A percentile compares a stretch with the other conserved stretches of the same genome.
These are phyloP conservation scores for Trametes sp. DNA, from an alignment of 1,284 basidiomycete genomes.

Conservation along the genomic window DNA sequence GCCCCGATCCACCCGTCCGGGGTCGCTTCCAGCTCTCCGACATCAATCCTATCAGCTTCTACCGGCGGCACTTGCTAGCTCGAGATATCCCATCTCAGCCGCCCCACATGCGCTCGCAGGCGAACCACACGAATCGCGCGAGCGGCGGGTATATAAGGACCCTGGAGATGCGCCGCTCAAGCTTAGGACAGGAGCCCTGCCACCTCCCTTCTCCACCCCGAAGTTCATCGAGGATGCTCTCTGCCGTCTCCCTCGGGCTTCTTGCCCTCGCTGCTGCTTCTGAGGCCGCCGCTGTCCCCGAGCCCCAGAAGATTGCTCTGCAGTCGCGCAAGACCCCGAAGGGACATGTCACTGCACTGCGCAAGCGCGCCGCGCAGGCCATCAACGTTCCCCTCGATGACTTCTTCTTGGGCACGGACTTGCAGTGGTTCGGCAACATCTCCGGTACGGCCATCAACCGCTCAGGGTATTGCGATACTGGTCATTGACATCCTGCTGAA, in stretches of 20 bases:
- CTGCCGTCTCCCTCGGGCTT: constrained; percentile 22
- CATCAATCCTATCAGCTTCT: constrained; percentile 7
- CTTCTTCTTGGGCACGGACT: constrained; percentile 61
- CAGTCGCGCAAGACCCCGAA: constrained; percentile 43
- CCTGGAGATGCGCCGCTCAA: not conserved
- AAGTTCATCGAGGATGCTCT: constrained; percentile 18
- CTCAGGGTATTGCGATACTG: not conserved
- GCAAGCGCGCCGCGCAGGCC: constrained; percentile 24
- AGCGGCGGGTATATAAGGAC: not conserved
- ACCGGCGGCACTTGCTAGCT: not conserved
- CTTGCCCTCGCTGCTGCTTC: constrained; percentile 23
- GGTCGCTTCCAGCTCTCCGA: not conserved
- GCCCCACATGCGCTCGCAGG: not conserved
- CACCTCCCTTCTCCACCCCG: not conserved
- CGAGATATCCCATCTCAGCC: not conserved
- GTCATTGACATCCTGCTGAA: not conserved
- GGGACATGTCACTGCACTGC: constrained; percentile 25
- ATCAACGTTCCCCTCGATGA: constrained; percentile 54
- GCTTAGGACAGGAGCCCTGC: constrained; percentile 4
- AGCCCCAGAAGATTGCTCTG: constrained; percentile 42
- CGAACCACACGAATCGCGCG: not conserved
- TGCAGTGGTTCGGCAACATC: constrained; percentile 65
- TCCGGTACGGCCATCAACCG: constrained; percentile 20
- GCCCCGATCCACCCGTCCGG: not conserved
- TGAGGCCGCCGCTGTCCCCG: constrained; percentile 18